A percentile compares a stretch with the other conserved stretches of the same genome.
Evolutionary conservation across 257 asterid species (phyloP).

Genomic region (Orobanche coerulescens): DNA sequence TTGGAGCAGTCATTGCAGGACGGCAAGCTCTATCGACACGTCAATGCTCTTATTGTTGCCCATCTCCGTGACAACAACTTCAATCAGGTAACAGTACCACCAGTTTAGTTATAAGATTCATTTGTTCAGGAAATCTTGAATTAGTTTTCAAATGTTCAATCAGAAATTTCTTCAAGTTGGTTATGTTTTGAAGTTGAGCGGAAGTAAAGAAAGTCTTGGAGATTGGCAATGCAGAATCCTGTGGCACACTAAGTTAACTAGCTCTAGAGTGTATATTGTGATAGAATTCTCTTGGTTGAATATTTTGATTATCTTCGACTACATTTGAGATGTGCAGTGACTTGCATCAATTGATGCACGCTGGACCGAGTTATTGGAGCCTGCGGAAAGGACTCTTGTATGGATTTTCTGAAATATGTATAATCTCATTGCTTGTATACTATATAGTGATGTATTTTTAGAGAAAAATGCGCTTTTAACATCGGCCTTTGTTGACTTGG

Average conservation of each 20-base stretch:
- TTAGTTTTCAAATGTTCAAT: background rate
- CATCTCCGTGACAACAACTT: constrained; percentile 76
- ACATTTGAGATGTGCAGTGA: background rate
- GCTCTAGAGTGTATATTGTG: too few relatives aligned
- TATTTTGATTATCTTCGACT: background rate
- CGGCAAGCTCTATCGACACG: constrained; percentile 63
- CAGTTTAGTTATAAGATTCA: background rate
- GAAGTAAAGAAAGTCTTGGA: too few relatives aligned
- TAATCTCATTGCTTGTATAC: background rate
- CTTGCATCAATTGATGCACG: background rate
- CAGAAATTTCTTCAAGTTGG: constrained; percentile 4
- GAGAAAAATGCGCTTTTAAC: background rate
- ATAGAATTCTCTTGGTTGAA: too few relatives aligned
- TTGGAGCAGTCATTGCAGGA: constrained; percentile 67
- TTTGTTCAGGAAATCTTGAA: background rate
- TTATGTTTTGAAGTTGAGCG: constrained; percentile 12
- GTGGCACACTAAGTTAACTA: too few relatives aligned
- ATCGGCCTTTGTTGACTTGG: background rate
- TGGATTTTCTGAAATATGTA: background rate
- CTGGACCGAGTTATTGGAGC: constrained; percentile 5
- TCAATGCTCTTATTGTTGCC: constrained; percentile 62
- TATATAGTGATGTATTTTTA: background rate
- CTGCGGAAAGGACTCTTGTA: background rate
- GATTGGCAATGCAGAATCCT: too few relatives aligned
- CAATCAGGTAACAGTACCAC: constrained; percentile 39